phyloP scores from a whole-genome alignment of 2,329 filamentous ascomycete genomes.

The Fusarium verrucosum region DNA sequence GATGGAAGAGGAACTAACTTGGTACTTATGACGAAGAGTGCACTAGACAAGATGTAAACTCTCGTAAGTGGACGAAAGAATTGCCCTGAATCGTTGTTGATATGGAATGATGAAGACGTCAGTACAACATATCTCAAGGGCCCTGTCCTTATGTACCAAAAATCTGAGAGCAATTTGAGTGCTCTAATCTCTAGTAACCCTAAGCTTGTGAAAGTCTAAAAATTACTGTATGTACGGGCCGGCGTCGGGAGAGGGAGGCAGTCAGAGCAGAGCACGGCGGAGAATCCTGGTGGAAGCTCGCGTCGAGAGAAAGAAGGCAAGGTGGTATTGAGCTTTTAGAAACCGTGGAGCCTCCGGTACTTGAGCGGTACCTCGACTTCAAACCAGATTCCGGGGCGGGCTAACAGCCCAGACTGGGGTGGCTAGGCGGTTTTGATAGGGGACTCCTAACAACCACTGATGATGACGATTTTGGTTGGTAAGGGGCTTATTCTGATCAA shows the following conservation, averaged over 20 bases:
- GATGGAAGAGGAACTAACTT: slow-evolving; percentile 17
- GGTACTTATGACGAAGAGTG: slow-evolving; percentile 31
- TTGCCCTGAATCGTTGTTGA: slow-evolving; percentile 27
- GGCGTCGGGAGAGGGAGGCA: slow-evolving; percentile 1
- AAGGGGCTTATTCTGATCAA: background rate
- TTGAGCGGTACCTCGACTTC: slow-evolving; percentile 16
- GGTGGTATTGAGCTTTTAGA: slow-evolving; percentile 12
- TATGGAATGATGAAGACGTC: slow-evolving; percentile 14
- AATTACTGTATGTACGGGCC: background rate
- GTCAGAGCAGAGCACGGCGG: slow-evolving; percentile 26
- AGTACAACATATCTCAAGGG: slow-evolving; percentile 9
- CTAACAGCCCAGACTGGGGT: slow-evolving; percentile 19
- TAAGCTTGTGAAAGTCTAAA: slow-evolving; percentile 20
- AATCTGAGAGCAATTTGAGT: too few species aligned
- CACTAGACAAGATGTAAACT: slow-evolving; percentile 11
- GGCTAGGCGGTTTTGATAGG: slow-evolving; percentile 9
- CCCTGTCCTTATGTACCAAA: background rate
- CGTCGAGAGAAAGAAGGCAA: background rate
- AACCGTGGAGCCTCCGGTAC: slow-evolving; percentile 13
- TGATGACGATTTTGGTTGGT: slow-evolving; percentile 11
- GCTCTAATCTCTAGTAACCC: slow-evolving; percentile 4
- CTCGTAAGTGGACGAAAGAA: slow-evolving; percentile 19
- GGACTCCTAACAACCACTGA: background rate
- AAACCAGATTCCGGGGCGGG: slow-evolving; percentile 23
- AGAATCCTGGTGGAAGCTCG: slow-evolving; percentile 19